These are phyloP conservation scores for Chlamydomonas applanata DNA, from an alignment of 139 green algal genomes.

Conservation along the genomic window DNA sequence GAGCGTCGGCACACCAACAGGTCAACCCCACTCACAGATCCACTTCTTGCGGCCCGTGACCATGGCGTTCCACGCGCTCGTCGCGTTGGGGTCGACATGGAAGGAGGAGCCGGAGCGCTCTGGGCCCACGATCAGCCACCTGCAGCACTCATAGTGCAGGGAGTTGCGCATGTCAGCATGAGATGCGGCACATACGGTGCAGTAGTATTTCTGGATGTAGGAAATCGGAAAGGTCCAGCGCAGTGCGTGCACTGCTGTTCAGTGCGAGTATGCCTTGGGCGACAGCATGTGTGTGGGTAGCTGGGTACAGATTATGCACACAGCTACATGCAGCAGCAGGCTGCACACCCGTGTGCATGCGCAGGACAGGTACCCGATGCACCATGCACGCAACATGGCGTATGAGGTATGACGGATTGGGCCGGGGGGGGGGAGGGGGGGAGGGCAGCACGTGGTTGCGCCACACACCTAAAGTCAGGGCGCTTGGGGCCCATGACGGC, in stretches of 20 bases:
- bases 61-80: conserved; percentile 89
- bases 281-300: too few species aligned
- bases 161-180: background rate
- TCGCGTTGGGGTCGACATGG: conserved; percentile 89
- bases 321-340: background rate
- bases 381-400: too few species aligned
- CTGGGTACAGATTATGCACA: too few species aligned
- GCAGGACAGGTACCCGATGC: too few species aligned
- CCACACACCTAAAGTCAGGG: conserved; percentile 66
- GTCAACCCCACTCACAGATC: conserved; percentile 33
- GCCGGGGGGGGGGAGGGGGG: too few species aligned
- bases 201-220: background rate
- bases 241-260: too few species aligned
- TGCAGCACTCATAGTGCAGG: conserved; percentile 6
- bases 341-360: too few species aligned
- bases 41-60: conserved; percentile 84
- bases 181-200: background rate
- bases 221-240: background rate
- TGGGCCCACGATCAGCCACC: conserved; percentile 94
- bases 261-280: too few species aligned
- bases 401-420: too few species aligned
- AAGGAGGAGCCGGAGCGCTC: conserved; percentile 71
- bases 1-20: conserved; percentile 11
- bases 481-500: conserved; percentile 62
- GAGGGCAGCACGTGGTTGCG: too few species aligned